Conservation (phyloP, 805 yeast species). For the Ogataea ramenticola region DNA sequence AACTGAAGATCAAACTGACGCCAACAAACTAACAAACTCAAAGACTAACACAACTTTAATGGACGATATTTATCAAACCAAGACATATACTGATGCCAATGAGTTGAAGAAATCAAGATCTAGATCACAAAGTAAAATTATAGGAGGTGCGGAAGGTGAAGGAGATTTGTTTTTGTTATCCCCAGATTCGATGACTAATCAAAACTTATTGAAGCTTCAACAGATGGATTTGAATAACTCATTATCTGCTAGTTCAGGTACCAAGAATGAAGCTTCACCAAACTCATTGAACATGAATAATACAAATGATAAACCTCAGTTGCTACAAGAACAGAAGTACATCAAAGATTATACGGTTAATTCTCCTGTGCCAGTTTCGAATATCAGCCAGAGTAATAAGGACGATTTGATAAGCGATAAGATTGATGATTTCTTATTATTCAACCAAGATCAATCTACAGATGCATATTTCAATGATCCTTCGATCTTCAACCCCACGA, state of each 20-base stretch:
- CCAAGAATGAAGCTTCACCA: neutral
- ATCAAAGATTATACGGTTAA: neutral
- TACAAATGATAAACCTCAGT: neutral
- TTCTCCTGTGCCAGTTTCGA: neutral
- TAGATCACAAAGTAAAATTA: neutral
- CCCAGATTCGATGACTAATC: neutral
- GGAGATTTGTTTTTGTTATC: neutral
- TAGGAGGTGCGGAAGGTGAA: neutral
- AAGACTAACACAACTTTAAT: constrained; percentile 27
- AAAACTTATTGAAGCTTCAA: neutral
- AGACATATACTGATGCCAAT: constrained; percentile 20
- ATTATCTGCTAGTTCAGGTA: neutral
- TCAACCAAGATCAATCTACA: neutral
- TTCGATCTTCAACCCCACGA: neutral
- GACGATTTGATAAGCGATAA: too few species aligned
- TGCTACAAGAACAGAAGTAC: neutral
- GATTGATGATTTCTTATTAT: too few species aligned
- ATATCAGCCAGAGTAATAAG: too few species aligned
- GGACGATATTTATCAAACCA: constrained; percentile 26
- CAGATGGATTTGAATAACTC: neutral
- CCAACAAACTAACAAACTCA: constrained; percentile 19
- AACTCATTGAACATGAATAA: neutral
- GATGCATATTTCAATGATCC: neutral
- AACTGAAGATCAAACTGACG: constrained; percentile 16
- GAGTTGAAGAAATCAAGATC: neutral